These are phyloP conservation scores for Pseudogymnoascus destructans DNA, from an alignment of 2,329 filamentous ascomycete genomes.

Conservation along the genomic window DNA sequence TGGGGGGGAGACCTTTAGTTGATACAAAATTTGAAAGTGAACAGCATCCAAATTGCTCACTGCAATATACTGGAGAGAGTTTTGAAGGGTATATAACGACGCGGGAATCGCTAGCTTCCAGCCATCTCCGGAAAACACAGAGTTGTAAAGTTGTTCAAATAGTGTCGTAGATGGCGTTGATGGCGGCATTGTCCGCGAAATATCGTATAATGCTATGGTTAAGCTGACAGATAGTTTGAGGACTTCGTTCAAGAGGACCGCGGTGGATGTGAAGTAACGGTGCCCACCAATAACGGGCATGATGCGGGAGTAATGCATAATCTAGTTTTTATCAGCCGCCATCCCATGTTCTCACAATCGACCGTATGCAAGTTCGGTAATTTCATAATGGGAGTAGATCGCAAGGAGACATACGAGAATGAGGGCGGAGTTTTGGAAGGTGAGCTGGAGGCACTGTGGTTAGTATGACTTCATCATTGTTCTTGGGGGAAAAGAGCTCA, in stretches of 20 bases:
- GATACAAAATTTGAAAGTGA: slow-evolving; percentile 86
- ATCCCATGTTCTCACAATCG: slow-evolving; percentile 7
- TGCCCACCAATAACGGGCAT: slow-evolving; percentile 78
- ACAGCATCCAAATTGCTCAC: slow-evolving; percentile 84
- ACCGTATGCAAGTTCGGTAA: slow-evolving; percentile 5
- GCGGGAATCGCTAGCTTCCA: slow-evolving; percentile 93
- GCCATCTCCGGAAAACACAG: slow-evolving; percentile 78
- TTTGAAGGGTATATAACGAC: slow-evolving; percentile 78
- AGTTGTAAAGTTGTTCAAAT: slow-evolving; percentile 64
- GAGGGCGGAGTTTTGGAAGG: slow-evolving; percentile 65
- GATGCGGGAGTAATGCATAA: slow-evolving; percentile 88
- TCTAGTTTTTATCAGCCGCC: slow-evolving; percentile 32
- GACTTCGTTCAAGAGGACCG: slow-evolving; percentile 85
- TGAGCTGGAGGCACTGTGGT: slow-evolving; percentile 42
- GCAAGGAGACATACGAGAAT: slow-evolving; percentile 45
- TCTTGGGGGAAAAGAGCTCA: slow-evolving; percentile 27
- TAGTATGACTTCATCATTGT: slow-evolving; percentile 21
- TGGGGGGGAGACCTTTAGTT: slow-evolving; percentile 56
- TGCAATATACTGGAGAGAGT: slow-evolving; percentile 85
- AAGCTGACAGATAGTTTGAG: slow-evolving; percentile 80
- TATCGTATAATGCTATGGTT: slow-evolving; percentile 77
- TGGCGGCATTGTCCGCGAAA: slow-evolving; percentile 62
- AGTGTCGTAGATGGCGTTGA: slow-evolving; percentile 70
- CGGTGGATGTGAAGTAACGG: slow-evolving; percentile 86
- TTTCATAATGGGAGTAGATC: neutral